These are phyloP conservation scores for Trichoderma atroviride DNA, from an alignment of 2,329 filamentous ascomycete species.

Conservation along the genomic window DNA sequence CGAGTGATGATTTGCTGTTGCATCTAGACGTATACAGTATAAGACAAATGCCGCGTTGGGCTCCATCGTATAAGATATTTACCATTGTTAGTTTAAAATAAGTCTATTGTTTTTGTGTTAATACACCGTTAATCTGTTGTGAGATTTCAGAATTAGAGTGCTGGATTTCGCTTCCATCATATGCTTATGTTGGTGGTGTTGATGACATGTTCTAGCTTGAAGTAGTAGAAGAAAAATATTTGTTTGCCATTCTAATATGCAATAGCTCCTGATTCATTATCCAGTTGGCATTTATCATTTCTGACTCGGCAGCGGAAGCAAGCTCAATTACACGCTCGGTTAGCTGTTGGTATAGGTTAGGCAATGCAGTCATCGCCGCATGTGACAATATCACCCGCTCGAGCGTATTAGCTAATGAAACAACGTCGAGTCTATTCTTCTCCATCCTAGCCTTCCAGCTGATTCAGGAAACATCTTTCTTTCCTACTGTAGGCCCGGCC, in stretches of 20 bases:
- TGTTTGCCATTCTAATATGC: too few species aligned
- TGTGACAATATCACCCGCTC: not conserved
- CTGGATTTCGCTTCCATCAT: not conserved
- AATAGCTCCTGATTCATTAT: not conserved
- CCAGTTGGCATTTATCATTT: not conserved
- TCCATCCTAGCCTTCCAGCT: not conserved
- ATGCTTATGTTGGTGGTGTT: too few species aligned
- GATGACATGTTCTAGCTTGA: too few species aligned
- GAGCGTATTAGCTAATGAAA: not conserved
- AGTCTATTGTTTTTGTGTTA: not conserved
- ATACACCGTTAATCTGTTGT: not conserved
- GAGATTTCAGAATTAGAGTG: not conserved
- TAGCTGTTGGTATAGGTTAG: not conserved
- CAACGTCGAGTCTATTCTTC: not conserved
- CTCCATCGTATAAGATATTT: not conserved
- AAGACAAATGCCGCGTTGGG: not conserved
- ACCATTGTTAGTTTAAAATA: not conserved
- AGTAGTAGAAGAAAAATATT: too few species aligned
- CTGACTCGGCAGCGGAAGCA: not conserved
- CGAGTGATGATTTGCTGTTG: not conserved
- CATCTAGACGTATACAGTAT: not conserved
- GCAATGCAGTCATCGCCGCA: not conserved
- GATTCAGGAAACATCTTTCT: not conserved
- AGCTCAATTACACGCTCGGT: not conserved
- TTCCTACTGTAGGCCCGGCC: not conserved